Evolutionary conservation across 2,329 filamentous ascomycete species (phyloP).

Genomic region (Trichoderma sp.): DNA sequence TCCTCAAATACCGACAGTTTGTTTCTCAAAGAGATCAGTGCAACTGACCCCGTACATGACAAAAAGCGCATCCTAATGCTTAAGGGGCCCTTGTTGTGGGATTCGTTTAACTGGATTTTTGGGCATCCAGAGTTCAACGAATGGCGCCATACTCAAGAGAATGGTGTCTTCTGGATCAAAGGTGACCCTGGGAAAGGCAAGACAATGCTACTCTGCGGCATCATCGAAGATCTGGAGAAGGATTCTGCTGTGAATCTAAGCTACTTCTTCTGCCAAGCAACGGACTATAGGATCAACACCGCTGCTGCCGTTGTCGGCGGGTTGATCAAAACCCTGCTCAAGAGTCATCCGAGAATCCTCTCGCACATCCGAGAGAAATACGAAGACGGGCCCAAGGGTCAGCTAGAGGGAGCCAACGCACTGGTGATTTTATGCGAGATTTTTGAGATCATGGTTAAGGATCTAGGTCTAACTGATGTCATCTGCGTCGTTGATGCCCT

Average conservation of each 20-base stretch:
- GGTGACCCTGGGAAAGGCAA: constrained; percentile 44
- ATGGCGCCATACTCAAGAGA: constrained; percentile 18
- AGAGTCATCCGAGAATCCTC: constrained; percentile 33
- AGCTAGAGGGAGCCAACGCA: constrained; percentile 41
- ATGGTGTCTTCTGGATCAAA: constrained; percentile 37
- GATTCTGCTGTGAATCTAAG: constrained; percentile 20
- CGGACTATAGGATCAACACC: constrained; percentile 36
- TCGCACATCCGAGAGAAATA: constrained; percentile 33
- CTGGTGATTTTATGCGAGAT: constrained; percentile 38
- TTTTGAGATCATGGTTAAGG: constrained; percentile 36
- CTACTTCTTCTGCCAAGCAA: constrained; percentile 14
- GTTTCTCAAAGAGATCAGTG: not conserved
- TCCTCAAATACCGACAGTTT: not conserved
- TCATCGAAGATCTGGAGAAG: constrained; percentile 27
- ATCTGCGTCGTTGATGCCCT: constrained; percentile 37
- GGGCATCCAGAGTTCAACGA: constrained; percentile 26
- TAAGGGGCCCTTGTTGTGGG: constrained; percentile 35
- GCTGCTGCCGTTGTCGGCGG: constrained; percentile 40
- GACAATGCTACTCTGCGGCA: constrained; percentile 42
- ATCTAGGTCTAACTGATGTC: constrained; percentile 28
- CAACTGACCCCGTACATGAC: constrained; percentile 23
- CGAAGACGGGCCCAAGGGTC: constrained; percentile 27
- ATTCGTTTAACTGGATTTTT: constrained; percentile 37
- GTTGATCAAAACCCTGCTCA: constrained; percentile 41
- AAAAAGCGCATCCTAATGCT: constrained; percentile 34